Base-by-base conservation (phyloP, 805 yeast genomes). In the Metschnikowia similis region DNA sequence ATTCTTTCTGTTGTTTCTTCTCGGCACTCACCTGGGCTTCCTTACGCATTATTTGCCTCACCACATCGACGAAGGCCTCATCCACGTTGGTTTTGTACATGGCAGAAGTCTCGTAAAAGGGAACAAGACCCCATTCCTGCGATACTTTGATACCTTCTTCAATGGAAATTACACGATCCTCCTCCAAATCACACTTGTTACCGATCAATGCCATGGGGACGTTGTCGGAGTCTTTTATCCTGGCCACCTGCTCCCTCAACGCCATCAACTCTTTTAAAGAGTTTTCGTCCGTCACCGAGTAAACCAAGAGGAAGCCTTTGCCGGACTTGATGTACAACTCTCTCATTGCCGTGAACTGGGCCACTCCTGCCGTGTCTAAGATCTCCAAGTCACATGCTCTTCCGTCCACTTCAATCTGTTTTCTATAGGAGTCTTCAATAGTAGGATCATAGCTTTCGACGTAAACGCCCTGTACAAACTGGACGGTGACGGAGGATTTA, bases 401-500 rank as follows among this genome's bases (percentile, higher is more conserved):
- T 32, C 90, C 95, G 66, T 92, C 97, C 34, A 92, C 84, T 60
- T 85, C 90, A 50, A 89, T 82, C 57, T 88, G 91, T 63, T 89
- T 91, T 42, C 96, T 75, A 68, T 92, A 94, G 0, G 97, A 89
- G 63, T 92, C 98, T 65, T 92, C 99, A 56, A 92, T 94, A 8
- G 99, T 94, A 8, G 99, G 98, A 63, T 92, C 98, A 69, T 92
- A 92, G 35, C 89, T 80, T 61, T 92, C 97, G 48, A 89, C 82
- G 66, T 89, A 91, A 2, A 87, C 86, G 9, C 94, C 94, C 65
- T 89, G 96, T 3, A 89, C 96, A 63, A 87, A 91, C 64, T 89
- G 96, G 6, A 89, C 96, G 1, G 97, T 90, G 37, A 92, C 74
- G 36, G 96, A 90, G 26, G 97, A 89, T 62, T 92, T 92, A 60